Evolutionary conservation across 2,329 filamentous ascomycete genomes (phyloP).

Genomic region (Fonsecaea erecta): DNA sequence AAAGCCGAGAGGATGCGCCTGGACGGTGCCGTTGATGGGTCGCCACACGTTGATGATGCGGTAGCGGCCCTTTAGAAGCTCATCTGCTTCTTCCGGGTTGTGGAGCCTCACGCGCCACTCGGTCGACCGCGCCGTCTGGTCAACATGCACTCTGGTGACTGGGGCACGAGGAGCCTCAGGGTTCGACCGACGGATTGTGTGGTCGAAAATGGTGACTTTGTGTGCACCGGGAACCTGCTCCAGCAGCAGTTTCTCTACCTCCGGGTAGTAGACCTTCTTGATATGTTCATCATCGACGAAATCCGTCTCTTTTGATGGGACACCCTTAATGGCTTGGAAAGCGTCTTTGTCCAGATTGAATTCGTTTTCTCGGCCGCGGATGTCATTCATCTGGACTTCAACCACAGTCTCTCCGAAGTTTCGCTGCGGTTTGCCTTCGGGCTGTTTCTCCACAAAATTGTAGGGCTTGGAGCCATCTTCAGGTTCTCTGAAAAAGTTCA

Average conservation of each 20-base stretch:
- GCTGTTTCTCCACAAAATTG: slow-evolving; percentile 69
- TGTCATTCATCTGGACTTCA: slow-evolving; percentile 68
- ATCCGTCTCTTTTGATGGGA: slow-evolving; percentile 60
- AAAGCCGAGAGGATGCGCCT: slow-evolving; percentile 62
- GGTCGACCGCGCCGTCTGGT: slow-evolving; percentile 74
- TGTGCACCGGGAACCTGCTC: slow-evolving; percentile 68
- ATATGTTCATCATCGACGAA: slow-evolving; percentile 75
- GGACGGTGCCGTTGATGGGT: slow-evolving; percentile 63
- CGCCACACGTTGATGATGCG: slow-evolving; percentile 90
- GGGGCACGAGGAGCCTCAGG: slow-evolving; percentile 67
- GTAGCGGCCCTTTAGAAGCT: slow-evolving; percentile 69
- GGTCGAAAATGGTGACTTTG: slow-evolving; percentile 78
- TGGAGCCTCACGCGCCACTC: slow-evolving; percentile 70
- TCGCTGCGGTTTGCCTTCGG: slow-evolving; percentile 63
- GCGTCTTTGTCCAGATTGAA: slow-evolving; percentile 75
- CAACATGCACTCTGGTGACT: slow-evolving; percentile 76
- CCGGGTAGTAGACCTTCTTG: slow-evolving; percentile 76
- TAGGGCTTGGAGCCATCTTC: slow-evolving; percentile 64
- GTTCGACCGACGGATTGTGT: slow-evolving; percentile 75
- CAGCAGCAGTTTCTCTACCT: slow-evolving; percentile 74
- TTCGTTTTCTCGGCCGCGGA: slow-evolving; percentile 69
- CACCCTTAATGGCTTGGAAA: slow-evolving; percentile 67
- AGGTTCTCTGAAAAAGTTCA: slow-evolving; percentile 70
- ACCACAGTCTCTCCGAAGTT: slow-evolving; percentile 65
- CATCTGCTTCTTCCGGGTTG: slow-evolving; percentile 68